Evolutionary conservation across 2,329 filamentous ascomycete species (phyloP).

Genomic region (Biscogniauxia sp.): DNA sequence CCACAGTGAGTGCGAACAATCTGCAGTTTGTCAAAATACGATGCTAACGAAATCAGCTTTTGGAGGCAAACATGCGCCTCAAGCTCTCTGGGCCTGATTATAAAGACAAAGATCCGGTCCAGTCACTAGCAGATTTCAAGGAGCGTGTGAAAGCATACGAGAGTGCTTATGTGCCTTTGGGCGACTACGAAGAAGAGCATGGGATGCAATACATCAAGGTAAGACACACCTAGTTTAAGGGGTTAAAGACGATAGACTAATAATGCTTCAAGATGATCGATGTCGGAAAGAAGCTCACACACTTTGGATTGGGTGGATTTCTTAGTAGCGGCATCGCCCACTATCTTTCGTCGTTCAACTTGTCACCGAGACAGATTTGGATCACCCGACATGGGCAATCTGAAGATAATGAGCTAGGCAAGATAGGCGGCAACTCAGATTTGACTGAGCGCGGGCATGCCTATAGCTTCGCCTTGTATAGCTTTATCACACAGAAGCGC

Average conservation of each 20-base stretch:
- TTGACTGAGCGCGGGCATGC: slow-evolving; percentile 76
- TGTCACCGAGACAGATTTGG: slow-evolving; percentile 95
- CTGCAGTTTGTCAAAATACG: neutral
- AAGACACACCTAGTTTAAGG: slow-evolving; percentile 17
- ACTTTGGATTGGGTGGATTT: slow-evolving; percentile 88
- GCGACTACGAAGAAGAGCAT: slow-evolving; percentile 84
- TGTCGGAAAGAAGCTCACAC: slow-evolving; percentile 89
- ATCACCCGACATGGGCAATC: slow-evolving; percentile 95
- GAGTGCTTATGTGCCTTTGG: slow-evolving; percentile 87
- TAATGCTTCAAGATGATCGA: slow-evolving; percentile 72
- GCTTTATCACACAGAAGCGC: slow-evolving; percentile 79
- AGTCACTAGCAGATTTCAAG: slow-evolving; percentile 87
- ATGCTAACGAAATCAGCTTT: slow-evolving; percentile 46
- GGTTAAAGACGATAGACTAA: slow-evolving; percentile 23
- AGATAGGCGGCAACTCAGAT: slow-evolving; percentile 83
- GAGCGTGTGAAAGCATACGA: slow-evolving; percentile 90
- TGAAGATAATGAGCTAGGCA: slow-evolving; percentile 79
- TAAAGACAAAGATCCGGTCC: slow-evolving; percentile 83
- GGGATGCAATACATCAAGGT: slow-evolving; percentile 90
- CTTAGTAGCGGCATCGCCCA: slow-evolving; percentile 89
- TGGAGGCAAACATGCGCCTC: slow-evolving; percentile 95
- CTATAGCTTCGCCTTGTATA: slow-evolving; percentile 77
- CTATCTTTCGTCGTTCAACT: slow-evolving; percentile 94
- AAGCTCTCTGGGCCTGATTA: slow-evolving; percentile 97
- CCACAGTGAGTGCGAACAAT: slow-evolving; percentile 47